A percentile compares a stretch with the other conserved stretches of the same genome.
Conservation (phyloP, 306 rosid species). For the Sphenostylis stenocarpa region DNA sequence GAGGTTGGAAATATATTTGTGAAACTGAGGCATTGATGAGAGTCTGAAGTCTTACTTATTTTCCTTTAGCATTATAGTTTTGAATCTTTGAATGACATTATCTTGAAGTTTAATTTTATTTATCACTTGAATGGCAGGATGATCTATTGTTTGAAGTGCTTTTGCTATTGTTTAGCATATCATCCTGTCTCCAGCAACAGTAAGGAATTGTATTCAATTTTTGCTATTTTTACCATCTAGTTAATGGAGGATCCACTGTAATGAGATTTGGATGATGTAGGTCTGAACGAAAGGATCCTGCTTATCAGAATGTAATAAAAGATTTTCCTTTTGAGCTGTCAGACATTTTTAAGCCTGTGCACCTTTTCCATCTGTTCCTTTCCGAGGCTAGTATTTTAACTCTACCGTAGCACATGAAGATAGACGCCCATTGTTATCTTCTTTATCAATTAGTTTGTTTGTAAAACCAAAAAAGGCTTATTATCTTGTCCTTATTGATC, state of each 20-base stretch:
- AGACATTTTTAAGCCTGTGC: conserved; percentile 68
- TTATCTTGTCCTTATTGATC: conserved; percentile 14
- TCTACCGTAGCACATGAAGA: not conserved
- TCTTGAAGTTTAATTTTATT: conserved; percentile 7
- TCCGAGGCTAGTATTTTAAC: conserved; percentile 54
- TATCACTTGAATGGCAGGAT: conserved; percentile 61
- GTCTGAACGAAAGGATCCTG: conserved; percentile 42
- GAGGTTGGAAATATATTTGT: conserved; percentile 19
- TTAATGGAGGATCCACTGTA: conserved; percentile 17
- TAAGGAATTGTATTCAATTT: conserved; percentile 45
- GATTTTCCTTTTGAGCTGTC: conserved; percentile 48
- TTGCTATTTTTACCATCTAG: conserved; percentile 15
- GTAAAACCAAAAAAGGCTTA: not conserved
- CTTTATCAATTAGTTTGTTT: conserved; percentile 14
- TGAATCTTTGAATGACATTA: conserved; percentile 4
- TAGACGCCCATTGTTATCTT: conserved; percentile 10
- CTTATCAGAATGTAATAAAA: conserved; percentile 44
- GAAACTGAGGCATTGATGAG: conserved; percentile 14
- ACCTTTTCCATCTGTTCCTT: conserved; percentile 82
- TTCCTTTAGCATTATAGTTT: conserved; percentile 12
- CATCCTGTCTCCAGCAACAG: conserved; percentile 52
- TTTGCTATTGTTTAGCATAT: conserved; percentile 59
- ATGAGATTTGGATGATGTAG: conserved; percentile 42
- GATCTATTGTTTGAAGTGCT: conserved; percentile 86
- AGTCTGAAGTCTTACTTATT: not conserved